A percentile compares a stretch with the other conserved stretches of the same genome.
These are phyloP conservation scores for Daldinia caldariorum DNA, from an alignment of 495 filamentous ascomycete species.

Conservation along the genomic window DNA sequence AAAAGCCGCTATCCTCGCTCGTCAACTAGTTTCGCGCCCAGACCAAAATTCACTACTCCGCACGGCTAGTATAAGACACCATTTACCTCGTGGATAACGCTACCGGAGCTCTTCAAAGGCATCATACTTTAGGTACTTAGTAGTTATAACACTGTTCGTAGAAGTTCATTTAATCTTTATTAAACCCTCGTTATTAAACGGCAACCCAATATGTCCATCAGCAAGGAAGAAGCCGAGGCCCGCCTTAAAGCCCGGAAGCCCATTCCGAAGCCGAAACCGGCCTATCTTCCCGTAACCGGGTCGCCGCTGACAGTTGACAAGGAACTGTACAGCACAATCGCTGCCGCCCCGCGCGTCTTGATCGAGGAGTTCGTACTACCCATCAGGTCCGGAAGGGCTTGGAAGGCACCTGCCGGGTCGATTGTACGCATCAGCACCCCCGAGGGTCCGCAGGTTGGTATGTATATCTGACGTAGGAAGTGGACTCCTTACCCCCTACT, in stretches of 20 bases:
- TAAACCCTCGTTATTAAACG: background rate
- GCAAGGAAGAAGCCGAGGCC: slow-evolving; percentile 40
- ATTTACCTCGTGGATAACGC: slow-evolving; percentile 5
- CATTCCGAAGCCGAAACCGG: slow-evolving; percentile 55
- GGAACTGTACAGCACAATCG: slow-evolving; percentile 53
- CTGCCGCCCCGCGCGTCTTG: slow-evolving; percentile 48
- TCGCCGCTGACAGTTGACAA: slow-evolving; percentile 58
- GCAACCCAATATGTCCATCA: slow-evolving; percentile 31
- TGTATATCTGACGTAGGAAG: background rate
- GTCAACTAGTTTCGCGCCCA: slow-evolving; percentile 17
- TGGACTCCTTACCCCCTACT: background rate
- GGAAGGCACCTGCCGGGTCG: slow-evolving; percentile 68
- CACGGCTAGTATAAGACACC: slow-evolving; percentile 8
- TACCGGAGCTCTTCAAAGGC: background rate
- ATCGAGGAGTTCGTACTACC: slow-evolving; percentile 58
- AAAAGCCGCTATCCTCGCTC: slow-evolving; percentile 10
- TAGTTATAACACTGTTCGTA: background rate
- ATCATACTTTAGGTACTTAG: background rate
- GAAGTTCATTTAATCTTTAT: background rate
- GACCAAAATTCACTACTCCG: slow-evolving; percentile 18
- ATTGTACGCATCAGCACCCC: slow-evolving; percentile 78
- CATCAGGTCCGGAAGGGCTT: slow-evolving; percentile 70
- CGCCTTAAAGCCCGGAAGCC: slow-evolving; percentile 47
- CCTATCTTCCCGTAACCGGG: slow-evolving; percentile 57
- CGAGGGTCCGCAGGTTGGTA: slow-evolving; percentile 75